These are phyloP conservation scores for Phalaenopsis aphrodite DNA, from an alignment of 106 monocot species.

Conservation along the genomic window DNA sequence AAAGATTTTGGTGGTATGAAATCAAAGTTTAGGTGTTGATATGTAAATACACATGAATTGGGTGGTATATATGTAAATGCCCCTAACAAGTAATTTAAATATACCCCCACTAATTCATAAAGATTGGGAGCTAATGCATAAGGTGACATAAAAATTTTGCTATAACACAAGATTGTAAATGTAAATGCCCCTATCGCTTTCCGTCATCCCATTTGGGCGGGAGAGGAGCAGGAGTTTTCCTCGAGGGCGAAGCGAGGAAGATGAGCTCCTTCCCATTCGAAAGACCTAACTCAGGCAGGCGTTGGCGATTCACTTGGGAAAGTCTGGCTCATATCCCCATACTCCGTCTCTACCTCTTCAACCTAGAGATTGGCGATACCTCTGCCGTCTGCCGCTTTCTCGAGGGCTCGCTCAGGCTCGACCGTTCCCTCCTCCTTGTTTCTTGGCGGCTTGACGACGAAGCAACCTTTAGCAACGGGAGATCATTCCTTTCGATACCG, in stretches of 20 bases:
- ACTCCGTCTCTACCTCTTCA: conserved; percentile 55
- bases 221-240: neutral
- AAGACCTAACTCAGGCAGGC: conserved; percentile 13
- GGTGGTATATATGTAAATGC: neutral
- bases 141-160: too few species aligned
- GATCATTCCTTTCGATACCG: conserved; percentile 25
- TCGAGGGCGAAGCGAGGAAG: neutral
- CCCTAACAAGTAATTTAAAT: neutral
- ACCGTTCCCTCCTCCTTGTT: conserved; percentile 28
- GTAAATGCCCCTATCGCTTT: neutral
- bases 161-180: too few species aligned
- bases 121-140: too few species aligned
- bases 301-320: conserved; percentile 66
- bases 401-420: conserved; percentile 15
- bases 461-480: neutral
- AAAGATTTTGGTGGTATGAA: too few species aligned
- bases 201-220: neutral
- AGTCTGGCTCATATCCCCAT: conserved; percentile 44
- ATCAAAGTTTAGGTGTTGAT: too few species aligned
- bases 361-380: conserved; percentile 18
- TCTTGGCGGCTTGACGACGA: conserved; percentile 25
- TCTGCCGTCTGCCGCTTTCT: conserved; percentile 15
- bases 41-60: too few species aligned
- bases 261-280: conserved; percentile 13
- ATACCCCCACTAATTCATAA: too few species aligned